Evolutionary conservation across 2,329 filamentous ascomycete species (phyloP).

Genomic region (Alternaria arbusti): DNA sequence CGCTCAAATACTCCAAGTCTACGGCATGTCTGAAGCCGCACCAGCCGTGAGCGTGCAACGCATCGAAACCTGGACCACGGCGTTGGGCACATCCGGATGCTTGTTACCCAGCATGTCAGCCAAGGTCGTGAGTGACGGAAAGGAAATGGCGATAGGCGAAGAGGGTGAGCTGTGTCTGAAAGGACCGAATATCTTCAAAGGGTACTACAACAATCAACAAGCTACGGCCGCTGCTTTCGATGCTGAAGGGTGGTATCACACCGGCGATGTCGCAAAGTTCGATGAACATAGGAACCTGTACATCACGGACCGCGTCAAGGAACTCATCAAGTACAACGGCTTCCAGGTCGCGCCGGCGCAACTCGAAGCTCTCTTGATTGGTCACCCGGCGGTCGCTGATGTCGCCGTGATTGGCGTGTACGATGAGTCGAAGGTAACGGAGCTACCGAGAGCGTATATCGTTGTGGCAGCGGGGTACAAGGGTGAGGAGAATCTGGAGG

Average conservation of each 20-base stretch:
- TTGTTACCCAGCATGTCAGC: constrained; percentile 47
- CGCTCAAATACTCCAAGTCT: neutral
- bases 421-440: neutral
- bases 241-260: neutral
- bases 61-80: constrained; percentile 35
- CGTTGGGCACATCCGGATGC: constrained; percentile 45
- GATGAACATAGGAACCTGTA: constrained; percentile 40
- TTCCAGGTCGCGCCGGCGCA: constrained; percentile 66
- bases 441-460: neutral
- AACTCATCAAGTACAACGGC: constrained; percentile 67
- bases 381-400: constrained; percentile 64
- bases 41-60: neutral
- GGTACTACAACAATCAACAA: neutral
- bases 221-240: neutral
- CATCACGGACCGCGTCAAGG: constrained; percentile 46
- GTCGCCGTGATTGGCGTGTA: constrained; percentile 59
- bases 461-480: neutral
- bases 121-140: constrained; percentile 9
- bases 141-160: neutral
- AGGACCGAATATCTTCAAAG: neutral
- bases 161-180: neutral
- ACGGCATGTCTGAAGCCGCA: neutral
- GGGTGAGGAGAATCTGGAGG: neutral
- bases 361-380: constrained; percentile 61
- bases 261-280: constrained; percentile 14